Evolutionary conservation across 2,329 filamentous ascomycete species (phyloP).

Genomic region (Paecilomyces fulvus): DNA sequence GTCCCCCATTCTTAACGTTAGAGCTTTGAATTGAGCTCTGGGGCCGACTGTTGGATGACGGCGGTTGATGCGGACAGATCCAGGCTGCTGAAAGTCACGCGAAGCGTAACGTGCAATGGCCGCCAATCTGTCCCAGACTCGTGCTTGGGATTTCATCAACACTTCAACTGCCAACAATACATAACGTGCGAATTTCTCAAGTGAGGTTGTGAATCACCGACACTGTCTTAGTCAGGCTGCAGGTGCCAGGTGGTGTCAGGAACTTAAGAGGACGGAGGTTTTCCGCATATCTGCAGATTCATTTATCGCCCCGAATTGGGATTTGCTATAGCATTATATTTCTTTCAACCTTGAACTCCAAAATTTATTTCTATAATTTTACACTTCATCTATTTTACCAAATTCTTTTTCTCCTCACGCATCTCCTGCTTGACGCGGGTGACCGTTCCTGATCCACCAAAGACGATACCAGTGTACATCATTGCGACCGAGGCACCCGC

Average conservation of each 20-base stretch:
- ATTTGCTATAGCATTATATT: background rate
- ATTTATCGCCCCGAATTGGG: background rate
- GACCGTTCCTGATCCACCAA: constrained; percentile 54
- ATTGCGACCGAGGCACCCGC: constrained; percentile 86
- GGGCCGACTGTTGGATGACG: background rate
- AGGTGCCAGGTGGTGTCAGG: background rate
- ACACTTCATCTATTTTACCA: constrained; percentile 12
- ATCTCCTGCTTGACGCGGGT: constrained; percentile 44
- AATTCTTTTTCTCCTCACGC: constrained; percentile 27
- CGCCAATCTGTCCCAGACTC: background rate
- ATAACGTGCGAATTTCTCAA: background rate
- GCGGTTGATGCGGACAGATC: background rate
- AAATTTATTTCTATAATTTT: constrained; percentile 1
- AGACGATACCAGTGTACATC: constrained; percentile 73
- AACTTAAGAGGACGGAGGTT: background rate
- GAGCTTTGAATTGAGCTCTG: background rate
- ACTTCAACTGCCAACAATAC: background rate
- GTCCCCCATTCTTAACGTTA: background rate
- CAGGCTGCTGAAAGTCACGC: background rate
- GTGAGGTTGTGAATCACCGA: background rate
- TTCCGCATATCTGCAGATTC: background rate
- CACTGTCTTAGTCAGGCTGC: background rate
- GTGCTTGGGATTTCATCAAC: background rate
- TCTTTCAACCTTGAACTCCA: background rate
- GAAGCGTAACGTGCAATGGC: background rate